These are phyloP conservation scores for Erysimum pusillum DNA, from an alignment of 441 rosid genomes.

Conservation along the genomic window DNA sequence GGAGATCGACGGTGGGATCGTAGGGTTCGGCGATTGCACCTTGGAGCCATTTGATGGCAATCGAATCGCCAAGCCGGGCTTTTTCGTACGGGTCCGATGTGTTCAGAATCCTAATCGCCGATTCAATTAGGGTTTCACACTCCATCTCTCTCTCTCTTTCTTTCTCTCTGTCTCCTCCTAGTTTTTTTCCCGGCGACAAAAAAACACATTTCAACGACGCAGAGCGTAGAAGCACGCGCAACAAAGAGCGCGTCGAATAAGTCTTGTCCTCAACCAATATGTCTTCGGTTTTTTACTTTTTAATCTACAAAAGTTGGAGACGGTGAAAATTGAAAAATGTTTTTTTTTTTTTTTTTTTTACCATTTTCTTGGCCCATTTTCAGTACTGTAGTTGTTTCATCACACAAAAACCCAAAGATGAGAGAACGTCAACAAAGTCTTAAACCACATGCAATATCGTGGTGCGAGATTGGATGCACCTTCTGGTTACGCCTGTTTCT, in stretches of 20 bases:
- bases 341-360: too few relatives aligned
- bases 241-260: not conserved
- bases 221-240: not conserved
- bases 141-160: conserved; percentile 37
- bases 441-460: too few relatives aligned
- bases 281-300: not conserved
- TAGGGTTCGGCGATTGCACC: conserved; percentile 68
- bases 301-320: too few relatives aligned
- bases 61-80: conserved; percentile 75
- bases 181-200: conserved; percentile 31
- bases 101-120: conserved; percentile 75
- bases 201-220: not conserved
- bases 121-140: conserved; percentile 73
- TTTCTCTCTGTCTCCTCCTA: too few relatives aligned
- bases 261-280: not conserved
- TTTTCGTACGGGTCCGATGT: conserved; percentile 84
- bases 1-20: conserved; percentile 57
- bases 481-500: too few relatives aligned
- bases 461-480: too few relatives aligned
- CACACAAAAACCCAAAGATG: too few relatives aligned
- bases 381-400: too few relatives aligned
- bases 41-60: conserved; percentile 76
- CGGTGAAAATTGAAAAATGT: too few relatives aligned
- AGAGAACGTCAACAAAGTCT: too few relatives aligned
- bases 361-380: too few relatives aligned